Conservation (phyloP, 306 rosid genomes). For the Vicia faba region DNA sequence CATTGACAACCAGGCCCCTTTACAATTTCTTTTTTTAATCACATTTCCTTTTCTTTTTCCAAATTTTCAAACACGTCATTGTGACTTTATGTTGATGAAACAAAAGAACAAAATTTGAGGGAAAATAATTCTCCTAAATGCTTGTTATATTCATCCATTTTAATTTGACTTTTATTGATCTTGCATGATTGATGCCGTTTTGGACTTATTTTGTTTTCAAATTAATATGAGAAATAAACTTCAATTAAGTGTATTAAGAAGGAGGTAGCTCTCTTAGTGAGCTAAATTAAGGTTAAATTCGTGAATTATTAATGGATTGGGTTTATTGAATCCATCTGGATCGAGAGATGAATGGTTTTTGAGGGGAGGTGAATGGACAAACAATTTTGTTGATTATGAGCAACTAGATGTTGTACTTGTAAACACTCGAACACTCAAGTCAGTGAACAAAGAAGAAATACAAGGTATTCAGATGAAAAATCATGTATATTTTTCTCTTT, state of each 20-base stretch:
- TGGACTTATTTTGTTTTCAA: background rate
- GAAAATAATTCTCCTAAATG: background rate
- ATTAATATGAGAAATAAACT: background rate
- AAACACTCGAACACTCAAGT: too few species aligned
- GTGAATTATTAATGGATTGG: too few species aligned
- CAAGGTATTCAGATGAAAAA: too few species aligned
- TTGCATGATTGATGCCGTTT: background rate
- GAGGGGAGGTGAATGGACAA: too few species aligned
- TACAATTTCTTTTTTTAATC: background rate
- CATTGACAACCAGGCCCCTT: background rate
- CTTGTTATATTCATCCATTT: background rate
- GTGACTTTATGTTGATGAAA: background rate
- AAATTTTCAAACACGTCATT: constrained; percentile 1
- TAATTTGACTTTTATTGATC: background rate
- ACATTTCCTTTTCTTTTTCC: background rate
- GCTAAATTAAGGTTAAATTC: too few species aligned
- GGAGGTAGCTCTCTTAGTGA: too few species aligned
- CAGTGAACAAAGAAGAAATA: too few species aligned
- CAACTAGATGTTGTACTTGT: too few species aligned
- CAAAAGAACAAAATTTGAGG: background rate
- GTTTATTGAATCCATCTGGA: too few species aligned
- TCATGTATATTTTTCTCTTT: too few species aligned
- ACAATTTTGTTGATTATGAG: too few species aligned
- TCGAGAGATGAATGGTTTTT: too few species aligned
- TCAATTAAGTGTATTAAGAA: background rate